Base-by-base conservation (phyloP, 2,329 filamentous ascomycete species). In the Mycosphaerella sp. region DNA sequence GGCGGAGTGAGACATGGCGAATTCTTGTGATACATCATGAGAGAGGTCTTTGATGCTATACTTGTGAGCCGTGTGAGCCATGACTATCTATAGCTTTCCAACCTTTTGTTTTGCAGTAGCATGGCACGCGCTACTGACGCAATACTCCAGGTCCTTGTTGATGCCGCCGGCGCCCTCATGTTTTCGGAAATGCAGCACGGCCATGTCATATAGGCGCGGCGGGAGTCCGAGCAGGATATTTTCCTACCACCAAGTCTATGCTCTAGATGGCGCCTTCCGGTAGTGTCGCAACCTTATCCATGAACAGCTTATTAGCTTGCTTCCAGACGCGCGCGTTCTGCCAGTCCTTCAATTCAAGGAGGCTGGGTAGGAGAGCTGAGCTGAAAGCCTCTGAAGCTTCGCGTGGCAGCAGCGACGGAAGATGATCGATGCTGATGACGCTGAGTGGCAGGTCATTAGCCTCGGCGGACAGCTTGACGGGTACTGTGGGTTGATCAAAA, bases 331-430 rank as follows among this genome's bases (percentile, higher is more conserved):
- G 77, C 21, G 83, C 77, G 16, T 78, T 85, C 53, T 78, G 73
- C 67, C 87, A 81, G 66, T 93, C 80, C 69, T 93, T 88, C 56
- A 96, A 77, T 54, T 83, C 78, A 54, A 93, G 70, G 60, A 96
- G 73, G 64, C 82, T 86, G 16, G 89, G 88, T 64, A 95, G 74
- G 59, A 96, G 75, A 42, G 86, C 85, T 45, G 79, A 75, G 68
- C 84, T 88, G 73, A 95, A 96, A 16, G 84, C 84, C 72, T 96
- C 89, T 39, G 83, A 89, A 21, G 89, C 84, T 73, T 96, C 91
- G 47, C 91, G 79, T 1, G 91, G 87, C 34, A 97, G 76, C 59
- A 96, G 79, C 47, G 82, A 86, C 3, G 89, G 88, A 46, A 94
- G 77, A 66, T 94, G 88, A 70, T 94, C 87, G 64, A 94, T 93